phyloP scores from a whole-genome alignment of 2,329 filamentous ascomycete genomes.

The Ophiostoma sp. region DNA sequence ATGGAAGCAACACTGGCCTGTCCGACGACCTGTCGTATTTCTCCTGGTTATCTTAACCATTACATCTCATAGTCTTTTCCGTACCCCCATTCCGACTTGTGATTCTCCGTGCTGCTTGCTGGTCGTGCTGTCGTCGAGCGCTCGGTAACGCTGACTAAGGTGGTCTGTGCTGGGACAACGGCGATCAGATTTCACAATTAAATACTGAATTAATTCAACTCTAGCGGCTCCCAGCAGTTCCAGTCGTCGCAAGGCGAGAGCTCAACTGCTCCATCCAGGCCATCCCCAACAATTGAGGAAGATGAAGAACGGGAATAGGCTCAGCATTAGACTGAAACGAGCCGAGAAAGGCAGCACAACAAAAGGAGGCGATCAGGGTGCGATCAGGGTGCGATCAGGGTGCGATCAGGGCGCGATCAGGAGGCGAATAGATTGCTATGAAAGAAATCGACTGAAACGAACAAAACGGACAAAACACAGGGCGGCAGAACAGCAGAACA shows the following conservation, averaged over 20 bases:
- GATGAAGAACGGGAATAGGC: not conserved
- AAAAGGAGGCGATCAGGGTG: too few species aligned
- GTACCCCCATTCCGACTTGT: not conserved
- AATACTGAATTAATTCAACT: not conserved
- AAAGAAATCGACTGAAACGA: too few species aligned
- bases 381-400: too few species aligned
- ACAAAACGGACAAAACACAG: too few species aligned
- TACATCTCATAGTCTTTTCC: not conserved
- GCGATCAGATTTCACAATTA: constrained; percentile 10
- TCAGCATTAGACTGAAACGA: not conserved
- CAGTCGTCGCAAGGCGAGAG: constrained; percentile 2
- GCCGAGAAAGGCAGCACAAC: not conserved
- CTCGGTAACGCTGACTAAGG: not conserved
- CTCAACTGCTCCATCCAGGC: constrained; percentile 13
- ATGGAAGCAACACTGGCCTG: too few species aligned
- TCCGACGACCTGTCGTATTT: not conserved
- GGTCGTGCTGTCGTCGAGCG: not conserved
- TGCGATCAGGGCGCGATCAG: too few species aligned
- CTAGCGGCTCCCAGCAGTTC: constrained; percentile 13
- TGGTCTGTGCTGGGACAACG: constrained; percentile 18
- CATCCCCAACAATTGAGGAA: constrained; percentile 23
- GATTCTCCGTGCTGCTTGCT: too few species aligned
- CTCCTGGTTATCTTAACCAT: not conserved
- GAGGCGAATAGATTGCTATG: too few species aligned
- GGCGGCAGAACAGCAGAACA: too few species aligned